Base-by-base conservation (phyloP, 1,139 yeast species). In the Suhomyces coccinellae region DNA sequence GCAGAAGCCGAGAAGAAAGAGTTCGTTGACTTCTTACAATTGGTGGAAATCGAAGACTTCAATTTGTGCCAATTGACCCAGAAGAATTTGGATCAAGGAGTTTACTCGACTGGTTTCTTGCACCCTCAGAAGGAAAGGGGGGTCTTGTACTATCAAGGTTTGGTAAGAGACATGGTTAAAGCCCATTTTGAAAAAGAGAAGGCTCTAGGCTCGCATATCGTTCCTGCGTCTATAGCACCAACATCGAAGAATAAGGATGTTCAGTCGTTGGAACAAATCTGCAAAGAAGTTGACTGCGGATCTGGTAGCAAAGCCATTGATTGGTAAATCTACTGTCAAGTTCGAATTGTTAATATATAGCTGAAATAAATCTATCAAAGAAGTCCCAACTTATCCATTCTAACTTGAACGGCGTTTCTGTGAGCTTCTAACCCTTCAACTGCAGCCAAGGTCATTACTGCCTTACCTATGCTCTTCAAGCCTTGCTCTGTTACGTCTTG, bases 341-440 rank as follows among this genome's bases (percentile, higher is more conserved):
- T 26, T 26, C n/a, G n/a, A 10, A 26, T 10, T 26, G 29, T 12
- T 12, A 26, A 10, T 26, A 8, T 26, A 11, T 26, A 26, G 29
- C n/a, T 12, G 29, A 26, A 26, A 10, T 26, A 26, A 26, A 26
- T 26, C 29, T 26, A 26, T 26, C 29, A 34, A 34, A 34, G 52
- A 46, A 74, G 67, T 13, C 90, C 90, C 43, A 87, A 70, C 59
- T 86, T 85, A 52, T 85, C 89, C 87, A 91, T 83, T 74, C 99
- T 83, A 36, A 93, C 85, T 65, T 89, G 89, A 41, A 91, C 96
- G 9, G 99, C 99, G 62, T 90, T 87, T 67, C 97, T 82, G 73
- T 93, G 99, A 11, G 93, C 99, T 65, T 91, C 97, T 50, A 93
- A 78, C 1, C 99, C 99, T 70, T 93, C 99, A 37, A 90, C 95